These are phyloP conservation scores for Naegleria lovaniensis DNA, from an alignment of 208 protist species.

Conservation along the genomic window DNA sequence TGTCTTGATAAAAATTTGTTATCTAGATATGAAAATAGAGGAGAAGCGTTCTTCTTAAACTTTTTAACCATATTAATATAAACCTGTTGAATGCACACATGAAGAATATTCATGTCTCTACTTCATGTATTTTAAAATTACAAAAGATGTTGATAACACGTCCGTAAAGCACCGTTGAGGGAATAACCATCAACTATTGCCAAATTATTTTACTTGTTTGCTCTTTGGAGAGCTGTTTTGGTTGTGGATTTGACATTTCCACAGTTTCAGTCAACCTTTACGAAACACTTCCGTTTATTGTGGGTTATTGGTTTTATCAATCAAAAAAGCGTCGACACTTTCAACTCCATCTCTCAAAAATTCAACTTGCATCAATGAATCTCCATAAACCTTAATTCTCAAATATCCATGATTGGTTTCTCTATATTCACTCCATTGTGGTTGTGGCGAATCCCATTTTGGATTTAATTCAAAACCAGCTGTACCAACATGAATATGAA, in stretches of 20 bases:
- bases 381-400: background rate
- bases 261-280: too few relatives aligned
- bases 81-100: background rate
- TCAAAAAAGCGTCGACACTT: background rate
- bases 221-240: too few relatives aligned
- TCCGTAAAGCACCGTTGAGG: too few relatives aligned
- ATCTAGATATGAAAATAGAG: background rate
- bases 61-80: background rate
- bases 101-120: too few relatives aligned
- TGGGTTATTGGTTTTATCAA: background rate
- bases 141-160: too few relatives aligned
- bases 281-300: too few relatives aligned
- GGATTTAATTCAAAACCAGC: background rate
- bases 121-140: too few relatives aligned
- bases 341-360: background rate
- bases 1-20: background rate
- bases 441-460: slow-evolving; percentile 5
- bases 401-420: background rate
- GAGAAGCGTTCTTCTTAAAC: background rate
- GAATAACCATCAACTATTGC: too few relatives aligned
- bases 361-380: background rate
- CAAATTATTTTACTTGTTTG: too few relatives aligned
- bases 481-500: background rate
- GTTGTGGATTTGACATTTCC: too few relatives aligned
- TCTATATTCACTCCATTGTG: background rate